phyloP scores from a whole-genome alignment of 139 green algal genomes.

The Chlorella ohadii region DNA sequence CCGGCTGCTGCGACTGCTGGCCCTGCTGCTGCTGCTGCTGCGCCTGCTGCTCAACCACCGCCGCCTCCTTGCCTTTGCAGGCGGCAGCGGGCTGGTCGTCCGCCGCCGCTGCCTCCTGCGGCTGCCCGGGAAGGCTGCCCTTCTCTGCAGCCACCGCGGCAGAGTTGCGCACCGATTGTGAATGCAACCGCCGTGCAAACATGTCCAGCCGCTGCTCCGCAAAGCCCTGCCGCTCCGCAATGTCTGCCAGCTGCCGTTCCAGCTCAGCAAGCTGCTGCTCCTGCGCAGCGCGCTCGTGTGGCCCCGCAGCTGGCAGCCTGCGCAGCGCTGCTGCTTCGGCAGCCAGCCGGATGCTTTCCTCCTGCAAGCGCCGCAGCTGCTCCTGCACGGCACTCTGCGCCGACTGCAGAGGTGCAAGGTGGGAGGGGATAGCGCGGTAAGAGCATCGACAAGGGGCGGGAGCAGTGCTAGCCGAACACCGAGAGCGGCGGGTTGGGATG shows the following conservation, averaged over 20 bases:
- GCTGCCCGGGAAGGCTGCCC: too few relatives aligned
- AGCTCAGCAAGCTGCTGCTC: neutral
- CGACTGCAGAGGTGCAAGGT: too few relatives aligned
- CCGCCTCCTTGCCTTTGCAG: neutral
- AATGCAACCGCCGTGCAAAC: neutral
- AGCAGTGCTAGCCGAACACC: too few relatives aligned
- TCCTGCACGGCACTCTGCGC: too few relatives aligned
- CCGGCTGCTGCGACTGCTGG: constrained; percentile 30
- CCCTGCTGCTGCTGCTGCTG: constrained; percentile 33
- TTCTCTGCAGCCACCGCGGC: neutral
- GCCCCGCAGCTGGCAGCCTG: neutral
- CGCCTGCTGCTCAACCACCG: neutral
- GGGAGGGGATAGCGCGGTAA: too few relatives aligned
- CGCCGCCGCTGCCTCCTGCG: neutral
- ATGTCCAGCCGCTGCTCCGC: neutral
- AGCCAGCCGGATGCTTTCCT: too few relatives aligned
- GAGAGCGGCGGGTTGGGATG: too few relatives aligned
- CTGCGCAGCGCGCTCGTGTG: too few relatives aligned
- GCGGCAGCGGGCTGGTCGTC: neutral
- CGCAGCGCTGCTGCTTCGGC: too few relatives aligned
- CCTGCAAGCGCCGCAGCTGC: too few relatives aligned
- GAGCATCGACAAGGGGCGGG: too few relatives aligned
- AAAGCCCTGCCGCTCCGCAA: too few relatives aligned
- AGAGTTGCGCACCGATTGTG: neutral
- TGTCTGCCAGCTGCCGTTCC: neutral